Base-by-base conservation (phyloP, 2,329 filamentous ascomycete genomes). In the Sporothrix pseudoabietina region DNA sequence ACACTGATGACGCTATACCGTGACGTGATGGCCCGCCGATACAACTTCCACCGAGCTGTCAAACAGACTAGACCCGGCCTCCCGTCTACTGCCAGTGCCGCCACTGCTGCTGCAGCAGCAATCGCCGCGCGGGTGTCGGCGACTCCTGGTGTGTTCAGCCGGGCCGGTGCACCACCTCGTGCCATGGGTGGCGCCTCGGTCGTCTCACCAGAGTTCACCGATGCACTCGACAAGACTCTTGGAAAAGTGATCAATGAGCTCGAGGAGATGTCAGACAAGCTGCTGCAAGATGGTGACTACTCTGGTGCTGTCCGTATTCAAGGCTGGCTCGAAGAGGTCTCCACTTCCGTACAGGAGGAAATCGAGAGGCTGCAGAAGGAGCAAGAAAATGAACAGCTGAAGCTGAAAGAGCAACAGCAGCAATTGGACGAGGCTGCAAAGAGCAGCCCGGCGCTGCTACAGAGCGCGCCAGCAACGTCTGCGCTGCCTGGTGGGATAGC, bases 261-360 rank as follows among this genome's bases (percentile, higher is more conserved):
- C 1, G 75, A 77, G 9, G 75, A 73, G n/a, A 69, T 77, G 74
- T 74, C 73, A 0, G 76, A 77, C 71, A 74, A 74, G 59, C 35
- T 76, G 54, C 59, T 77, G 44, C 76, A 74, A 44, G 73, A 73
- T 3, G 74, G 75, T n/a, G 75, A 77, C 73, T 76, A 73, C 72
- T 66, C 71, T 0, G 74, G 74, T 5, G 73, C 54, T 4, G 22
- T 52, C 2, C 74, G 74, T 39, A 72, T 75, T 30, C 52, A 22
- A 1, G 49, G 10, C 9, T 76, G 70, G 74, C 59, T 77, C 9
- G 73, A 61, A 12, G 72, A 76, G 22, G 39, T 74, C 0, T 12
- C 47, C 1, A 59, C 54, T 0, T 69, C 74, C 0, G 10, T 68
- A 1, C n/a, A 70, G 1, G 14, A 72, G 4, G 76, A 77, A n/a